Percentiles rank a stretch among this genome's conserved stretches.
These are phyloP conservation scores for Dicorynia guianensis DNA, from an alignment of 306 rosid species.

Conservation along the genomic window DNA sequence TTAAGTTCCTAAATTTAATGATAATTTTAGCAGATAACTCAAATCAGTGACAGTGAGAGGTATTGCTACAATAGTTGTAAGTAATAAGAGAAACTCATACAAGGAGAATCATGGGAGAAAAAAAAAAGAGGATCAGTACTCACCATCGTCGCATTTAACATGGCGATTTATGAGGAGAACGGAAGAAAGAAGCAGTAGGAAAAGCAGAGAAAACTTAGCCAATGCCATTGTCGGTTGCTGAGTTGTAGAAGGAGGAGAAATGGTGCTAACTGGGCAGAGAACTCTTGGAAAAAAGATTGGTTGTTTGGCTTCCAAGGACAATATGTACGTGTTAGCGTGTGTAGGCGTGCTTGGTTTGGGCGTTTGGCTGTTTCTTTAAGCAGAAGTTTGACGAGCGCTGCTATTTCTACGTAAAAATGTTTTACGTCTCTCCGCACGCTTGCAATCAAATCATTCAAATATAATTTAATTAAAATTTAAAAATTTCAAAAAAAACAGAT, in stretches of 20 bases:
- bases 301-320: background rate
- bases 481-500: no score
- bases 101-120: background rate
- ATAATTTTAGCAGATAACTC: background rate
- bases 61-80: background rate
- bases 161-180: slow-evolving; percentile 55
- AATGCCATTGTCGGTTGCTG: slow-evolving; percentile 50
- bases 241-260: background rate
- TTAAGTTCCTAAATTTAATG: slow-evolving; percentile 13
- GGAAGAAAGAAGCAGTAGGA: slow-evolving; percentile 51
- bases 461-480: no score
- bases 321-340: background rate
- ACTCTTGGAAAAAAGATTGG: background rate
- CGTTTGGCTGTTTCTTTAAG: background rate
- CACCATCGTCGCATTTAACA: slow-evolving; percentile 61
- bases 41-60: background rate
- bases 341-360: background rate
- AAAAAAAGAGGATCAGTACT: slow-evolving; percentile 6
- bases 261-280: background rate
- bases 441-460: no score
- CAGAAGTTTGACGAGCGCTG: no score
- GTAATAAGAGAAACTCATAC: background rate
- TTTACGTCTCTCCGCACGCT: no score
- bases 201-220: slow-evolving; percentile 39
- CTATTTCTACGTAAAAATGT: no score